phyloP scores from a whole-genome alignment of 1,284 basidiomycete genomes.

The Chalciporus sp. region DNA sequence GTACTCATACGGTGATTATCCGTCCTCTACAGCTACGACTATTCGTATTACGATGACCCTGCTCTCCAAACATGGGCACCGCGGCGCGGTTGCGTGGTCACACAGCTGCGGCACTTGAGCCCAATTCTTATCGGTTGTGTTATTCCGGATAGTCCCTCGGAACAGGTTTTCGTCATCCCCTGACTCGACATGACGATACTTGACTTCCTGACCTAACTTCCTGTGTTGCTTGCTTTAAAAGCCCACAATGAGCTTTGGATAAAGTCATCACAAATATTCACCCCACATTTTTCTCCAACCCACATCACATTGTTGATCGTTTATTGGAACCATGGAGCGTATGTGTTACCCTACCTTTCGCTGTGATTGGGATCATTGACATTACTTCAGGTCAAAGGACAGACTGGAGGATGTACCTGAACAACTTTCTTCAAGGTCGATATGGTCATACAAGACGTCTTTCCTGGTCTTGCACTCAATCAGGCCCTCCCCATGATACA shows the following conservation, averaged over 20 bases:
- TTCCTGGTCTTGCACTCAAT: slow-evolving; percentile 24
- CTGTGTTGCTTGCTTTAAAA: slow-evolving; percentile 33
- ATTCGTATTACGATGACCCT: slow-evolving; percentile 8
- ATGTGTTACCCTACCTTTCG: slow-evolving; percentile 5
- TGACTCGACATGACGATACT: slow-evolving; percentile 30
- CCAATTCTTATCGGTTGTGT: slow-evolving; percentile 8
- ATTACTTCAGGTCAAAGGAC: slow-evolving; percentile 17
- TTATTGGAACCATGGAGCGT: slow-evolving; percentile 22
- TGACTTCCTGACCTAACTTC: slow-evolving; percentile 29
- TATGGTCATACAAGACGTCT: slow-evolving; percentile 32
- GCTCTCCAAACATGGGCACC: slow-evolving; percentile 23
- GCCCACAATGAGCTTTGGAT: slow-evolving; percentile 8
- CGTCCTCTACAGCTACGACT: slow-evolving; percentile 22
- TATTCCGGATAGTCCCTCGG: slow-evolving; percentile 3
- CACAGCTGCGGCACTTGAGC: slow-evolving; percentile 27
- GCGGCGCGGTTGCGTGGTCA: slow-evolving; percentile 4
- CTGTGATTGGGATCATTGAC: slow-evolving; percentile 10
- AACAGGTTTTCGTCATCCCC: slow-evolving; percentile 21
- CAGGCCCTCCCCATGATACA: slow-evolving; percentile 30
- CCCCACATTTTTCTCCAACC: not conserved
- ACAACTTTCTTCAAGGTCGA: slow-evolving; percentile 33
- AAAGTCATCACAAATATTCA: slow-evolving; percentile 5
- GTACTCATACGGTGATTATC: slow-evolving; percentile 25
- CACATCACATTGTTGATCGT: slow-evolving; percentile 1
- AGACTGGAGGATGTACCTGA: slow-evolving; percentile 33